Evolutionary conservation across 345 rosid genomes (phyloP).

Genomic region (Hirschfeldia incana): DNA sequence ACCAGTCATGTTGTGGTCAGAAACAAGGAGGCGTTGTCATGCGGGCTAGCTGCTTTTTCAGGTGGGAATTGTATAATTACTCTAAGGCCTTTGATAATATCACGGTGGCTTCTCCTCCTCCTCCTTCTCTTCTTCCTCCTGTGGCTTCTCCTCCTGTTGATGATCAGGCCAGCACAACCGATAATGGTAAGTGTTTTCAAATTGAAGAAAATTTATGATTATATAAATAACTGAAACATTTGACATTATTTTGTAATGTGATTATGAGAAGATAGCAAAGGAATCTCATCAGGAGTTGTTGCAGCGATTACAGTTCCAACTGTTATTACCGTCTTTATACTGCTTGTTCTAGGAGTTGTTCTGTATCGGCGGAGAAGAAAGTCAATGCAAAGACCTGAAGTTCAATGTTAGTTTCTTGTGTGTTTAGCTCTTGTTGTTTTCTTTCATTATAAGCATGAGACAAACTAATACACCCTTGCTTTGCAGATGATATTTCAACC

Average conservation of each 20-base stretch:
- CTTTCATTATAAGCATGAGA: background rate
- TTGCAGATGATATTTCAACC: conserved; percentile 35
- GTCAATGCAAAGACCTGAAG: background rate
- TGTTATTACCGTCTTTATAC: background rate
- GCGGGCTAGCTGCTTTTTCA: conserved; percentile 27
- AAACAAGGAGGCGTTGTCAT: conserved; percentile 13
- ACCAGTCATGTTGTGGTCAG: background rate
- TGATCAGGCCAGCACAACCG: background rate
- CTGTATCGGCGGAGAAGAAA: conserved; percentile 19
- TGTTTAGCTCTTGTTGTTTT: background rate
- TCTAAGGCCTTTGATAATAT: conserved; percentile 23
- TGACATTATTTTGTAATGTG: background rate
- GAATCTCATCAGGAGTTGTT: conserved; percentile 18
- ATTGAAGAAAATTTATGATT: background rate
- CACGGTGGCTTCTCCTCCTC: conserved; percentile 7
- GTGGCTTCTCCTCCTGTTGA: background rate
- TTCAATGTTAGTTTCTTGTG: conserved; percentile 31
- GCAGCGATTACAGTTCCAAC: background rate
- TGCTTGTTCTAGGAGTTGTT: conserved; percentile 11
- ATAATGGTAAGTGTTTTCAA: conserved; percentile 13
- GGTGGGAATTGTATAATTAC: conserved; percentile 25
- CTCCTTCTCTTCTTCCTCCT: conserved; percentile 11
- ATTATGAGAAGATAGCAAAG: conserved; percentile 22
- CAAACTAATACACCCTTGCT: background rate
- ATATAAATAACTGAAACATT: background rate